Base-by-base conservation (phyloP, 2,329 filamentous ascomycete genomes). In the Epichloe hybrida region DNA sequence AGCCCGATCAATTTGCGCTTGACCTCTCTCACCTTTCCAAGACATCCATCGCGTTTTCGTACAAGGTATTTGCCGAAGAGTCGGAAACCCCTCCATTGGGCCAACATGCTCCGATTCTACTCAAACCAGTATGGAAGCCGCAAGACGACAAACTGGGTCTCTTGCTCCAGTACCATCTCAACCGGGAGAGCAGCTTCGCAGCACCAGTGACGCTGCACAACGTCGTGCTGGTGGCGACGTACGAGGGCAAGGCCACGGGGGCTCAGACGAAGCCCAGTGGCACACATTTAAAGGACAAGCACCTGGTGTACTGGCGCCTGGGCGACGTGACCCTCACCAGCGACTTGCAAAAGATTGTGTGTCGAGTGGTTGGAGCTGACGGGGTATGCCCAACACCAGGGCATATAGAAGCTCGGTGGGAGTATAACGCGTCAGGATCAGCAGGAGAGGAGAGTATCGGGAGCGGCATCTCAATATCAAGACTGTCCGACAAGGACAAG, bases 1-100 rank as follows among this genome's bases (percentile, higher is more conserved):
- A 78, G 52, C 77, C 84, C 3, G 90, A 94, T 52, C 84, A 91
- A 62, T 98, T 94, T 68, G 79, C 73, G 0, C 71, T 98, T 35
- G 80, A 90, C 54, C 69, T 93, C 6, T 74, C 81, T 13, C 81
- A 83, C 62, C 77, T 96, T 54, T 74, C 81, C 58, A 81, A 83
- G 59, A 83, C 87, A 1, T 78, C 84, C 0, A 82, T 91, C 6
- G 91, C 85, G 7, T 97, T 98, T 71, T 95, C 93, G 53, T 98
- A 97, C 66, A 86, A 90, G 60, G 74, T 96, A 11, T 87, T 93
- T 57, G 68, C 86, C 34, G 82, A 89, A 35, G 73, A 79, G 17
- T 60, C 66, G 40, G 72, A 77, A n/a, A 58, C 67, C 5, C 55
- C 67, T 2, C 56, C 66, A 2, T 66, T 76, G 5, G 68, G 67